Evolutionary conservation across 192 early-diverging fungal species (phyloP).

Genomic region (Coemansia sp.): DNA sequence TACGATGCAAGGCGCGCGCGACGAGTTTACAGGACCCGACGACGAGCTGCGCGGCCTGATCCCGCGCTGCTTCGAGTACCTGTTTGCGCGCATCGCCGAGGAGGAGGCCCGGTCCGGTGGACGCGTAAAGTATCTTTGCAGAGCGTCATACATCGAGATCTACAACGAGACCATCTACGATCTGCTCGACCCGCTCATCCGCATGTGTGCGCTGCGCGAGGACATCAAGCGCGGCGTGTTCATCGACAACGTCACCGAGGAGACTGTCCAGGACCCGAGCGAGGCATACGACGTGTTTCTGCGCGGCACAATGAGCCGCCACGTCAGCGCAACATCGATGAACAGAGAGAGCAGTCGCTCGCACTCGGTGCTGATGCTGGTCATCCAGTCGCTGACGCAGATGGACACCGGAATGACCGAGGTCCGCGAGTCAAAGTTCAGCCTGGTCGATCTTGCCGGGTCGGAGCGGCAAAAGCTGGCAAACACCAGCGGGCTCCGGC

Average conservation of each 20-base stretch:
- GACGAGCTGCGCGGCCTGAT: constrained; percentile 67
- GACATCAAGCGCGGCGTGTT: constrained; percentile 68
- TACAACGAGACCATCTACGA: constrained; percentile 94
- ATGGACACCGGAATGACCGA: constrained; percentile 58
- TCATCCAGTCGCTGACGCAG: constrained; percentile 64
- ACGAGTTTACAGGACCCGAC: constrained; percentile 67
- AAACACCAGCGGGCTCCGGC: constrained; percentile 60
- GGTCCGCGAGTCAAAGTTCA: constrained; percentile 67
- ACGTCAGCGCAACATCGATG: constrained; percentile 72
- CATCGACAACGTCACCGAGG: constrained; percentile 65
- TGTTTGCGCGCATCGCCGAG: constrained; percentile 59
- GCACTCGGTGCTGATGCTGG: constrained; percentile 77
- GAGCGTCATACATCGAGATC: constrained; percentile 89
- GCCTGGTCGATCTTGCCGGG: constrained; percentile 79
- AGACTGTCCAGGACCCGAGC: constrained; percentile 60
- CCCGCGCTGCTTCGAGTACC: constrained; percentile 62
- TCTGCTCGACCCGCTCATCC: constrained; percentile 67
- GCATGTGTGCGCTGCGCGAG: constrained; percentile 60
- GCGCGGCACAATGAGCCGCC: constrained; percentile 67
- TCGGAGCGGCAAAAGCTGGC: constrained; percentile 69
- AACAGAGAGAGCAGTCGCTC: constrained; percentile 80
- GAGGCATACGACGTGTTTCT: constrained; percentile 67
- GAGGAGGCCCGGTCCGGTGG: constrained; percentile 52
- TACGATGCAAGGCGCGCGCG: constrained; percentile 80
- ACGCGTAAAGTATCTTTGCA: constrained; percentile 70